These are phyloP conservation scores for Neotropicomus parvogracilis DNA, from an alignment of 1,284 basidiomycete species.

Conservation along the genomic window DNA sequence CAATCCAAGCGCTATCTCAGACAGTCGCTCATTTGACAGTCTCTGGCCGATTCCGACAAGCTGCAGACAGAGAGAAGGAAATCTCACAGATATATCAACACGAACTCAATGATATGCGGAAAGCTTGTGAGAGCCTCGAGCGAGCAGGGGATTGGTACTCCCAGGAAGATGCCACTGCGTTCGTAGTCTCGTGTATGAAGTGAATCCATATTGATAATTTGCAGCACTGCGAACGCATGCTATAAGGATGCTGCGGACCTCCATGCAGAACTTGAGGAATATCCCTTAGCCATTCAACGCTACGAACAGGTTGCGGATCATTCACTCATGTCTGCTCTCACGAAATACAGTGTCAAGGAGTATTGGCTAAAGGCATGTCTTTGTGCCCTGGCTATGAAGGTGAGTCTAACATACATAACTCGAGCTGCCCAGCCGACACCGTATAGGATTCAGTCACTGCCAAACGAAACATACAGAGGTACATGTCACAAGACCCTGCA, in stretches of 20 bases:
- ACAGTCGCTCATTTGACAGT: conserved; percentile 84
- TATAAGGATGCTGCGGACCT: conserved; percentile 96
- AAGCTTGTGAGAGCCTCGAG: conserved; percentile 88
- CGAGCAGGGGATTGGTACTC: conserved; percentile 97
- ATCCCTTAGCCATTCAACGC: conserved; percentile 78
- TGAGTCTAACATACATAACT: conserved; percentile 40
- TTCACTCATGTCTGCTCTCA: conserved; percentile 79
- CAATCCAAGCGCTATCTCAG: conserved; percentile 84
- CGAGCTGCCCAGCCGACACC: conserved; percentile 7
- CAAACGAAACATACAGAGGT: conserved; percentile 72
- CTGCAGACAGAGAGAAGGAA: conserved; percentile 96
- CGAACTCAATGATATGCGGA: conserved; percentile 67
- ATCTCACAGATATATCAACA: conserved; percentile 91
- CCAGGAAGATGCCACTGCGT: conserved; percentile 96
- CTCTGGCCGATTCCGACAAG: conserved; percentile 91
- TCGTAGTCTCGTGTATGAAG: conserved; percentile 9
- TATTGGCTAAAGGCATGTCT: conserved; percentile 90
- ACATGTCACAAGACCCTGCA: conserved; percentile 72
- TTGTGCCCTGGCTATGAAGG: conserved; percentile 87
- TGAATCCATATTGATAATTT: conserved; percentile 9
- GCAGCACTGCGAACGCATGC: conserved; percentile 91
- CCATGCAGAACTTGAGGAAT: conserved; percentile 87
- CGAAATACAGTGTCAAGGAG: conserved; percentile 99
- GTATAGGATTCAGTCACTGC: conserved; percentile 82
- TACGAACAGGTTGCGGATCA: conserved; percentile 91